These are phyloP conservation scores for Trichoderma brevicompactum DNA, from an alignment of 2,329 filamentous ascomycete species.

Conservation along the genomic window DNA sequence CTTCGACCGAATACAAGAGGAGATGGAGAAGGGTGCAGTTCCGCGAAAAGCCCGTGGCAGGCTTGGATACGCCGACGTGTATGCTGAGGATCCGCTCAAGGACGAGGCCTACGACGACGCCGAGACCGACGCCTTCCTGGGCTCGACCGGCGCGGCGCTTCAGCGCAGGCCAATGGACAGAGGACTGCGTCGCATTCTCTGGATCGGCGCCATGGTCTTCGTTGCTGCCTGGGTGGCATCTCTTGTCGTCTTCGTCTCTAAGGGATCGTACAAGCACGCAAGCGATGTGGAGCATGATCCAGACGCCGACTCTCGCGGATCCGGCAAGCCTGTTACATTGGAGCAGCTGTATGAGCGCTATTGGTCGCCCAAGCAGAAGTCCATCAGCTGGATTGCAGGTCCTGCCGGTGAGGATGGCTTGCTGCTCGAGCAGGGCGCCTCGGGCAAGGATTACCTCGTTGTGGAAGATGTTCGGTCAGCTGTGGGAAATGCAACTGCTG, in stretches of 20 bases:
- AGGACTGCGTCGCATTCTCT: slow-evolving; percentile 64
- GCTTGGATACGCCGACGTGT: slow-evolving; percentile 43
- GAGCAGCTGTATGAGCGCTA: slow-evolving; percentile 69
- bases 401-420: slow-evolving; percentile 81
- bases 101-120: slow-evolving; percentile 40
- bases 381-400: slow-evolving; percentile 77
- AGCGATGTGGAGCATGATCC: slow-evolving; percentile 70
- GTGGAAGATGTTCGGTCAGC: slow-evolving; percentile 79
- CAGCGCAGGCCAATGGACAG: slow-evolving; percentile 65
- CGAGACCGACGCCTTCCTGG: slow-evolving; percentile 60
- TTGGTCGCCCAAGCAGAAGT: slow-evolving; percentile 67
- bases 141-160: slow-evolving; percentile 38
- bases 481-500: slow-evolving; percentile 33
- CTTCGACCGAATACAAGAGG: slow-evolving; percentile 74
- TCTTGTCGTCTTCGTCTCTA: slow-evolving; percentile 67
- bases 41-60: slow-evolving; percentile 31
- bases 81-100: slow-evolving; percentile 43
- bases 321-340: slow-evolving; percentile 73
- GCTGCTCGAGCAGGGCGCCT: slow-evolving; percentile 71
- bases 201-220: slow-evolving; percentile 64
- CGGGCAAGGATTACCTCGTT: slow-evolving; percentile 74
- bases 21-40: slow-evolving; percentile 43
- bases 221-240: slow-evolving; percentile 71
- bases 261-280: slow-evolving; percentile 67
- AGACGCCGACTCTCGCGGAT: slow-evolving; percentile 64